phyloP scores from a whole-genome alignment of 495 filamentous ascomycete species.

The Tetracladium setigerum region DNA sequence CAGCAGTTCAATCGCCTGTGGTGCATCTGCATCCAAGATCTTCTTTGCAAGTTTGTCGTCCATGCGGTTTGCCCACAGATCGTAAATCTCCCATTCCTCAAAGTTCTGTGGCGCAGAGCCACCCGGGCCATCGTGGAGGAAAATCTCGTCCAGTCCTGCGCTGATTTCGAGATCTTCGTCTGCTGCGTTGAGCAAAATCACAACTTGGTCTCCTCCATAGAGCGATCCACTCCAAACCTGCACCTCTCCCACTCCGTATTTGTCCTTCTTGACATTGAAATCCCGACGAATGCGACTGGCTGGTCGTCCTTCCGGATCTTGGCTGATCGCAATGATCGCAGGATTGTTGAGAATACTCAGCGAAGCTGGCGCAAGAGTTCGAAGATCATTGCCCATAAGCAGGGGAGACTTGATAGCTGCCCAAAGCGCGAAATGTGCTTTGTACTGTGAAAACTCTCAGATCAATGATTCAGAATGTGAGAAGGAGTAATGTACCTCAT shows the following conservation, averaged over 20 bases:
- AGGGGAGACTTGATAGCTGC: constrained; percentile 42
- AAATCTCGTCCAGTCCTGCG: constrained; percentile 43
- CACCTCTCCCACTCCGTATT: constrained; percentile 34
- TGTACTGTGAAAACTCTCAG: constrained; percentile 23
- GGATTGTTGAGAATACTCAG: constrained; percentile 29
- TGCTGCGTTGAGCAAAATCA: constrained; percentile 37
- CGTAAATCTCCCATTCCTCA: constrained; percentile 41
- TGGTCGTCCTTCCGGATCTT: constrained; percentile 27
- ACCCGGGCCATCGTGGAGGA: constrained; percentile 32
- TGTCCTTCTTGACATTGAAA: constrained; percentile 15
- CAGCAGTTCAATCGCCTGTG: constrained; percentile 7
- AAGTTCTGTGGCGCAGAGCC: constrained; percentile 29
- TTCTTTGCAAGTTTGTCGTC: constrained; percentile 27
- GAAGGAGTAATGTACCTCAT: constrained; percentile 8
- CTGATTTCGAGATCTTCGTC: constrained; percentile 31
- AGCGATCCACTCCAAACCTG: constrained; percentile 39
- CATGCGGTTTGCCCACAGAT: constrained; percentile 49
- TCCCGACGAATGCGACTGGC: constrained; percentile 3
- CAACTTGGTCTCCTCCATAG: constrained; percentile 30
- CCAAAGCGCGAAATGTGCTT: constrained; percentile 44
- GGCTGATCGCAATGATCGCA: constrained; percentile 37
- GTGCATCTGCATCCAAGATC: constrained; percentile 28
- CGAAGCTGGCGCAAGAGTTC: constrained; percentile 10
- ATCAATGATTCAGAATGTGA: constrained; percentile 27
- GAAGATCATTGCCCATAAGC: constrained; percentile 39